Base-by-base conservation (phyloP, 176 grass and related monocot genomes). In the Urochloa ruziziensis region DNA sequence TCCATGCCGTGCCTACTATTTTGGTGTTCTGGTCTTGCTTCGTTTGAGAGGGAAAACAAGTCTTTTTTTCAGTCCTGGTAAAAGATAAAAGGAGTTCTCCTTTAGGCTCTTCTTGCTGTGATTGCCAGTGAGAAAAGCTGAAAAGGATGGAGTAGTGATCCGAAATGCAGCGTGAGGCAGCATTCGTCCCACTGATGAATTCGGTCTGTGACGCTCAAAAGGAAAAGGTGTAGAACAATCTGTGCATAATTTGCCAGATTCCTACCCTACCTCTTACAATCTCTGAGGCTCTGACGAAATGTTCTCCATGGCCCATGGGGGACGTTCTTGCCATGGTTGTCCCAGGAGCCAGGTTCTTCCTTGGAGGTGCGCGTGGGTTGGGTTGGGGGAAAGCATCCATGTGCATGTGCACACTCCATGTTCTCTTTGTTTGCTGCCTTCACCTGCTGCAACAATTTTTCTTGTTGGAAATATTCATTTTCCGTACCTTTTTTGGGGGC, bases 401-500 rank as follows among this genome's bases (percentile, higher is more conserved):
- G 3, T 57, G 19, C 82, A 81, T 90, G 72, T 78, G 64, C 64
- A 78, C 46, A 67, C 69, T 58, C 70, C 70, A 73, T 73, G 70
- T 73, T 43, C 28, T 51, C 27, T 29, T 34, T 52, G 52, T 19
- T 61, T 68, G 49, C 82, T 32, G 44, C 15, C 13, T 84, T 48
- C 54, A 54, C 72, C 37, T 37, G 54, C 62, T 71, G 57, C 56
- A 78, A 11, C 73, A 72, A 15, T 62, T 70, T 78, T 61, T 24
- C 36, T 42, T 37, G 16, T 17, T 67, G 64, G 15, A 47, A 72
- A 59, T 0, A 82, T 59, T 40, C 59, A 79, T 48, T 78, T 67
- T 65, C 66, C 79, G 78, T 82, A 82, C 83, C 39, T 37, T 81
- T 81, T 85, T 56, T 47, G 64, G 72, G 78, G 78, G 27, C 56